Evolutionary conservation across 805 yeast genomes (phyloP), one percentile per base, ranked within the genome.

Genomic region (Pichia phayaonensis): DNA sequence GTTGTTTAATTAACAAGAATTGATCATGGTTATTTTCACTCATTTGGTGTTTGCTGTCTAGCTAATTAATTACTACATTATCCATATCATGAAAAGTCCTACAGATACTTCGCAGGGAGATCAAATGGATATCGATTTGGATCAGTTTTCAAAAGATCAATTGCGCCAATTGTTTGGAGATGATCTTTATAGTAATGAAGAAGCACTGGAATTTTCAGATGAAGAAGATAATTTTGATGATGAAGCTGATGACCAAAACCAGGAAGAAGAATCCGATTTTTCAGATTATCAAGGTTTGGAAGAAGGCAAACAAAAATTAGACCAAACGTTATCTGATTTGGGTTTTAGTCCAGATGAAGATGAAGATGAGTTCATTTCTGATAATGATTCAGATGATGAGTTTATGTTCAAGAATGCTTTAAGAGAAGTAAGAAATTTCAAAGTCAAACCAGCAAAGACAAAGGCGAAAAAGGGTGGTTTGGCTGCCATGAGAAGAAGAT

Each of bases 351-450:
- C 66, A 10, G 18, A 41, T 20, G 68, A 56, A 29, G 63, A 61
- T n/a, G 63, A 59, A 20, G 63, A 59, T 45, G 62, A 55, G 18
- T 50, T 53, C 10, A 58, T 62, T 34, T 61, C 64, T 45, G 68
- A 66, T 24, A 67, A 56, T 52, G 70, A 56, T 64, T 67, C 48
- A 64, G 75, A 59, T 53, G 79, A 75, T 40, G 73, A 74, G 44
- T 70, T 69, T 56, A 69, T 69, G 53, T 79, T 84, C 54, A 71
- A 77, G 68, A 81, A 84, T 61, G 84, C 84, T 0, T 71, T 86
- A 48, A 71, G 87, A 60, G 83, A 76, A 49, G 92, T 88, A 0
- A 76, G 80, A 44, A 83, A 83, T 56, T 81, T 84, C 65, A 77
- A 73, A 57, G 70, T 72, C 1, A 80, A 74, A 58, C 59, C 56